These are phyloP conservation scores for Epichloe scottii DNA, from an alignment of 2,329 filamentous ascomycete species.

Conservation along the genomic window DNA sequence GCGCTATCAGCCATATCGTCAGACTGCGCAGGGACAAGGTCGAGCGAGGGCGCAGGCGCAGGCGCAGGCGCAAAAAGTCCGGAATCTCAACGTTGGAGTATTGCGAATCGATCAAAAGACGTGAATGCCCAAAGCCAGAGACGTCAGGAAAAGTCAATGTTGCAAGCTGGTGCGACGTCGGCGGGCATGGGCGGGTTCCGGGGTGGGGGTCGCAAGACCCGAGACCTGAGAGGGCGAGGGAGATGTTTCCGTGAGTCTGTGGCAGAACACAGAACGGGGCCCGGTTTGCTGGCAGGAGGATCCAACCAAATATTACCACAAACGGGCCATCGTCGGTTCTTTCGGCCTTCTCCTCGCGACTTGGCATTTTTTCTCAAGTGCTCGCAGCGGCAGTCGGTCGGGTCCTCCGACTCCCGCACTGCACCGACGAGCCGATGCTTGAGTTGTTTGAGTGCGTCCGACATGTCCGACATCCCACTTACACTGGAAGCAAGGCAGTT, in stretches of 20 bases:
- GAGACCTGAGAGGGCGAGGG: background rate
- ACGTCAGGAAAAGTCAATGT: background rate
- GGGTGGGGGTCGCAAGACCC: background rate
- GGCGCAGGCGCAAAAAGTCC: too few species aligned
- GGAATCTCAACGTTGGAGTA: too few species aligned
- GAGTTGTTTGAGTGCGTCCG: background rate
- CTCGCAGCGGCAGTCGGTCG: background rate
- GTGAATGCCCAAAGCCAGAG: too few species aligned
- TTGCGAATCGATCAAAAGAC: too few species aligned
- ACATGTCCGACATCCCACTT: background rate
- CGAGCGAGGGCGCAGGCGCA: background rate
- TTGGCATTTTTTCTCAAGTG: background rate
- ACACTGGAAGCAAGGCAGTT: background rate
- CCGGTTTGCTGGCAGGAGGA: background rate
- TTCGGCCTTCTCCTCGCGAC: background rate
- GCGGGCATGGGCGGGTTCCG: background rate
- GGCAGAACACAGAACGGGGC: background rate
- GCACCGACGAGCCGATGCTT: background rate
- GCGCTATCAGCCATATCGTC: slow-evolving; percentile 21
- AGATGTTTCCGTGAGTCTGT: background rate
- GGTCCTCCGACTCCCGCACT: background rate
- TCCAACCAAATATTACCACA: background rate
- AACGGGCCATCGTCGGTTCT: background rate
- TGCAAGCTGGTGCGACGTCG: background rate
- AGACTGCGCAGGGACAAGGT: background rate